Evolutionary conservation across 257 asterid species (phyloP), one percentile per base, ranked within the genome.

Genomic region (Solanum habrochaites): DNA sequence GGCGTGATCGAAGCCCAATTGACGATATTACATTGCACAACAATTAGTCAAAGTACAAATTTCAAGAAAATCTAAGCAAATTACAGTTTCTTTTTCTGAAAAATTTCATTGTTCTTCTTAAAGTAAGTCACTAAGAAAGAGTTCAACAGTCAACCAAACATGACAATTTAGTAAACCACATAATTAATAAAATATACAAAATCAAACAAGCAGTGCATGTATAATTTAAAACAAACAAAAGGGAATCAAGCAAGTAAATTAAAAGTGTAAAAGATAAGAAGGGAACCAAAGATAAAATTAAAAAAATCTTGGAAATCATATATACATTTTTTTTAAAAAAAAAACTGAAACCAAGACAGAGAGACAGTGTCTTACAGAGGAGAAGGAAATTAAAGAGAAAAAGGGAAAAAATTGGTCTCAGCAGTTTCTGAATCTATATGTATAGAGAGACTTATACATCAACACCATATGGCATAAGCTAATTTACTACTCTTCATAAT

Each of bases 341-440:
- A 84, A 39, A 5, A 85, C 62, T 78, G 88, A 87, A 75, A 75
- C 14, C 37, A 42, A 78, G 88, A 73, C 20, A 80, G 58, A 39
- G 90, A 89, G 87, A 91, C 21, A 64, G 90, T 83, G 89, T 83
- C 96, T 90, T 92, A 94, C 98, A 82, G 90, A 88, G 92, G 85
- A 86, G 69, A 88, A 37, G 7, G 39, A 37, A 37, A 37, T 37
- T 37, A 37, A 37, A 37, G 39, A 37, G 39, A 37, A 37, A 88
- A 91, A 90, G 89, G 72, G 78, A 81, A 90, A 87, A 89, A 90
- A 90, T 85, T 88, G 91, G 90, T n/a, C 91, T 70, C 90, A 89
- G 78, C 90, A 72, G 87, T 88, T 88, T 87, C 60, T 23, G 83
- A 23, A 40, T 21, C 13, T 37, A 37, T 37, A 35, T 37, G 7